These are phyloP conservation scores for Ceratobasidium sp. DNA, from an alignment of 1,284 basidiomycete species.

Conservation along the genomic window DNA sequence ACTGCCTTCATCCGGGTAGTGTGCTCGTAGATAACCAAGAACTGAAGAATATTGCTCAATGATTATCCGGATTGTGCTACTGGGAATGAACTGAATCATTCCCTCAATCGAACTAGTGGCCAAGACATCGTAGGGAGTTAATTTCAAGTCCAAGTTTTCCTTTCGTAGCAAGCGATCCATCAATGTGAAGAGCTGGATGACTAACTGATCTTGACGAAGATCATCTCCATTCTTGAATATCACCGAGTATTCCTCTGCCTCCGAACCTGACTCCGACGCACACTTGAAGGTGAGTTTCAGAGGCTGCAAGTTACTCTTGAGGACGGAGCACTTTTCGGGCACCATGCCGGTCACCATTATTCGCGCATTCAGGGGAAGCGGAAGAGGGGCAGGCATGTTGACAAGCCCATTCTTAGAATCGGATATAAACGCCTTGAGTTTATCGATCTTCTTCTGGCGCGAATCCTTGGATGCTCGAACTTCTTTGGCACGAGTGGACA, in stretches of 20 bases:
- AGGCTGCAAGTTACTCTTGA: slow-evolving; percentile 97
- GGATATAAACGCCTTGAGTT: slow-evolving; percentile 78
- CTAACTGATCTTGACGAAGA: slow-evolving; percentile 95
- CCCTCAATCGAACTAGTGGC: slow-evolving; percentile 92
- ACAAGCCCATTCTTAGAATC: slow-evolving; percentile 83
- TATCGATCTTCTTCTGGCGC: slow-evolving; percentile 96
- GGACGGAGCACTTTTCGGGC: slow-evolving; percentile 89
- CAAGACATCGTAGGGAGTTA: slow-evolving; percentile 92
- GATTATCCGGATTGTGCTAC: slow-evolving; percentile 92
- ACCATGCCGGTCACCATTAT: slow-evolving; percentile 83
- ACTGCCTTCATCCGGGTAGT: slow-evolving; percentile 89
- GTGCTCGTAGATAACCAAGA: slow-evolving; percentile 83
- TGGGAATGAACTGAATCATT: slow-evolving; percentile 95
- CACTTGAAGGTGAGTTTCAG: slow-evolving; percentile 89
- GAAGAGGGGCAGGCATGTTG: slow-evolving; percentile 72
- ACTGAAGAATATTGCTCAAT: slow-evolving; percentile 83
- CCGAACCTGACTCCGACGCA: slow-evolving; percentile 57
- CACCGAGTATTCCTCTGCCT: slow-evolving; percentile 73
- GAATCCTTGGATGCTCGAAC: slow-evolving; percentile 89
- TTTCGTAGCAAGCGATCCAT: slow-evolving; percentile 95
- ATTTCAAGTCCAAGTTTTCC: slow-evolving; percentile 92
- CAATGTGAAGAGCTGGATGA: slow-evolving; percentile 94
- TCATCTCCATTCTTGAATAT: slow-evolving; percentile 99
- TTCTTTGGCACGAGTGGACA: slow-evolving; percentile 84
- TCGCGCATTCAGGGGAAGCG: slow-evolving; percentile 86